Conservation (phyloP, 2,329 filamentous ascomycete species). For the Trichoderma asperellum region DNA sequence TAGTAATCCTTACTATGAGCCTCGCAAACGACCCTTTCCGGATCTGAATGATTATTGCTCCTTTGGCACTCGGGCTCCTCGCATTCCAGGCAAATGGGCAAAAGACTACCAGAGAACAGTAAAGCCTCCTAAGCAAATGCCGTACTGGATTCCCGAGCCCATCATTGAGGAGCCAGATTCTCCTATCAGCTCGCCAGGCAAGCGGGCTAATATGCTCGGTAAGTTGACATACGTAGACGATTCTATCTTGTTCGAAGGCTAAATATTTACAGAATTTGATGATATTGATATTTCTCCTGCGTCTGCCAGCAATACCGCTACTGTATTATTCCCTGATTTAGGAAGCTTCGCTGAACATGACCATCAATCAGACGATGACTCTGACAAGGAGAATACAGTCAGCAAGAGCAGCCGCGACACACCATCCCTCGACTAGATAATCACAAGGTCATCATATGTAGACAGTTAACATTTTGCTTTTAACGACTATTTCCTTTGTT, state of each 20-base stretch:
- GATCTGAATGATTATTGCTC: constrained; percentile 21
- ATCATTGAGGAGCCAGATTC: constrained; percentile 44
- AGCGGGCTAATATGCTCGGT: constrained; percentile 39
- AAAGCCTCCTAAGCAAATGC: constrained; percentile 1
- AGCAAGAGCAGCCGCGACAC: constrained; percentile 9
- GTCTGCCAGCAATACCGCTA: neutral
- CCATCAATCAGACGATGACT: constrained; percentile 7
- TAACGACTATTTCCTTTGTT: neutral
- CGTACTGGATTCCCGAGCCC: constrained; percentile 37
- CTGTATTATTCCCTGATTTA: constrained; percentile 19
- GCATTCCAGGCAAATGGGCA: constrained; percentile 21
- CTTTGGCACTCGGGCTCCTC: constrained; percentile 7
- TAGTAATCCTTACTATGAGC: constrained; percentile 44
- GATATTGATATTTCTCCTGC: neutral
- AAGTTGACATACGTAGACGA: neutral
- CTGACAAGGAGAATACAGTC: constrained; percentile 13
- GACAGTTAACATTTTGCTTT: neutral
- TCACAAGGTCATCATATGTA: neutral
- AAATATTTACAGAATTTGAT: constrained; percentile 33
- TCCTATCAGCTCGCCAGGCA: constrained; percentile 34
- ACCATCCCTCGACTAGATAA: constrained; percentile 10
- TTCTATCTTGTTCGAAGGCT: neutral
- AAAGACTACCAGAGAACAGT: constrained; percentile 6
- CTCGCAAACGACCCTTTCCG: constrained; percentile 33
- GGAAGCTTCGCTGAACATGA: neutral